Conservation (phyloP, 495 filamentous ascomycete species). For the Neurospora sp. region DNA sequence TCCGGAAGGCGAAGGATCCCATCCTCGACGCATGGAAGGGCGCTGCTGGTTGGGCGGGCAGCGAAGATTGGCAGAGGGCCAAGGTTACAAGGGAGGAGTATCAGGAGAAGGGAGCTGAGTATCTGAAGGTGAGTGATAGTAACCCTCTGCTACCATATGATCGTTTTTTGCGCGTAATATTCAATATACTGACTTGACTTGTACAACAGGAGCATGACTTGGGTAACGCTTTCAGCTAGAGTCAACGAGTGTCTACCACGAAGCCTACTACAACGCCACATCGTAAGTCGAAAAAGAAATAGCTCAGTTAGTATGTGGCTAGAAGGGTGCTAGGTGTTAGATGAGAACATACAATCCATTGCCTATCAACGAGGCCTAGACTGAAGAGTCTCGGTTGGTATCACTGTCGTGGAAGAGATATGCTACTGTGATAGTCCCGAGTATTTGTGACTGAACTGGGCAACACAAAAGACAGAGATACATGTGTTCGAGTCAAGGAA, state of each 20-base stretch:
- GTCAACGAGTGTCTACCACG: neutral
- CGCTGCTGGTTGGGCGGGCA: conserved; percentile 68
- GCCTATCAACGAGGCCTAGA: neutral
- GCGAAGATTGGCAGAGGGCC: conserved; percentile 35
- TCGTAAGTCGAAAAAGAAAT: neutral
- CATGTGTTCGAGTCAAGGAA: too few relatives aligned
- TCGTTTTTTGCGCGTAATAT: neutral
- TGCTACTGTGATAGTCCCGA: neutral
- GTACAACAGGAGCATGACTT: conserved; percentile 62
- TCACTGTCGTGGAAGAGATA: neutral
- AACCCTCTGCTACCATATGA: neutral
- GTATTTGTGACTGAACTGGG: neutral
- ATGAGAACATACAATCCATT: neutral
- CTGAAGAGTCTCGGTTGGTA: neutral
- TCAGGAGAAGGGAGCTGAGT: conserved; percentile 74
- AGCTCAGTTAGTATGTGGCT: neutral
- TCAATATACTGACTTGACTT: neutral
- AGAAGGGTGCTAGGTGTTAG: neutral
- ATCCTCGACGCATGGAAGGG: conserved; percentile 87
- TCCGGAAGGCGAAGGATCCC: conserved; percentile 63
- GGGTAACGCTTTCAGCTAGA: conserved; percentile 51
- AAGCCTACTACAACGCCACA: neutral
- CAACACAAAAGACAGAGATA: too few relatives aligned
- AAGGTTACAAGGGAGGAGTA: conserved; percentile 65
- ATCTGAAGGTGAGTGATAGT: conserved; percentile 58